These are phyloP conservation scores for Priceomyces fermenticarens DNA, from an alignment of 805 yeast species.

Conservation along the genomic window DNA sequence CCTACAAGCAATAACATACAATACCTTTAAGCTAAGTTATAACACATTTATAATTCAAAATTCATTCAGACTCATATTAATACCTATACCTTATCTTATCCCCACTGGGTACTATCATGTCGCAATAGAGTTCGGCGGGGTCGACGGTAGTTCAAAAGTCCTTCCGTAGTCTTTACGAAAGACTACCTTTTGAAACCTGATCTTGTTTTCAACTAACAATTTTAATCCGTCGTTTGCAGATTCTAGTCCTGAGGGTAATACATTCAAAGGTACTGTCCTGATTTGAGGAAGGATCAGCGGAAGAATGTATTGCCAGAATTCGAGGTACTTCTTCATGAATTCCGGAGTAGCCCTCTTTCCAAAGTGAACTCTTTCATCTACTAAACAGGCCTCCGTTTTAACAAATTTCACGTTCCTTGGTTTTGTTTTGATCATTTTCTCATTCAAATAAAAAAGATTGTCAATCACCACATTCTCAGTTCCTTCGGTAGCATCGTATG, in stretches of 20 bases:
- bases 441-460: slow-evolving; percentile 12
- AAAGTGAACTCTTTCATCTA: slow-evolving; percentile 10
- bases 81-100: no score
- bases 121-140: no score
- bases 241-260: slow-evolving; percentile 24
- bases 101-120: no score
- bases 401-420: slow-evolving; percentile 11
- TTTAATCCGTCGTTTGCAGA: slow-evolving; percentile 34
- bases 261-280: slow-evolving; percentile 18
- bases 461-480: slow-evolving; percentile 9
- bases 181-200: slow-evolving; percentile 44
- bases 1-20: no score
- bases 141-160: no score
- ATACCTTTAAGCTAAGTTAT: no score
- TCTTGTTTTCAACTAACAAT: slow-evolving; percentile 35
- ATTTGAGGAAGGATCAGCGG: slow-evolving; percentile 15
- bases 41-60: no score
- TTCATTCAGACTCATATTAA: no score
- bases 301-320: slow-evolving; percentile 21
- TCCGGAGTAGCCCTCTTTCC: slow-evolving; percentile 8
- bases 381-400: slow-evolving; percentile 13
- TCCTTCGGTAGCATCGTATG: slow-evolving; percentile 15
- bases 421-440: slow-evolving; percentile 5
- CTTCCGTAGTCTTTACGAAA: slow-evolving; percentile 15
- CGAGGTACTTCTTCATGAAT: slow-evolving; percentile 9